Percentiles rank a stretch among this genome's conserved stretches.
phyloP scores from a whole-genome alignment of 2,329 filamentous ascomycete genomes.

The Diplodia scrobiculata region DNA sequence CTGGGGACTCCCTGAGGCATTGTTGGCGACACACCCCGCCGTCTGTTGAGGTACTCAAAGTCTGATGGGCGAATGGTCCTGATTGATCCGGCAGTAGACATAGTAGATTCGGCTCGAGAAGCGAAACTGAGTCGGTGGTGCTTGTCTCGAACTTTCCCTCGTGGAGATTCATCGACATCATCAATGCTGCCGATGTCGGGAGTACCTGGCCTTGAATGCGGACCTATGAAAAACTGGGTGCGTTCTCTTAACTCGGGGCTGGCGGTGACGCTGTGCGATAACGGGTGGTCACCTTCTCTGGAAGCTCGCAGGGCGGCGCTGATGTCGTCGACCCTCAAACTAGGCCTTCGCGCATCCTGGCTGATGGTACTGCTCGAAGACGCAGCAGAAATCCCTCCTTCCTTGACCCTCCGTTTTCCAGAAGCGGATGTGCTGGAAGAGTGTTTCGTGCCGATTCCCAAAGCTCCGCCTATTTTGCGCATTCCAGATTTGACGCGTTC shows the following conservation, averaged over 20 bases:
- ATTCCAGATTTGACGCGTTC: conserved; percentile 81
- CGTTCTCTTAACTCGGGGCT: conserved; percentile 60
- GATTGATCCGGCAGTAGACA: conserved; percentile 48
- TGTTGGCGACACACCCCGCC: conserved; percentile 42
- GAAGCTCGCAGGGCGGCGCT: conserved; percentile 54
- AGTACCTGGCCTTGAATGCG: conserved; percentile 47
- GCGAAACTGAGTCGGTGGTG: conserved; percentile 44
- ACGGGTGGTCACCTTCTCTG: conserved; percentile 65
- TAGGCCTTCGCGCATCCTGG: conserved; percentile 58
- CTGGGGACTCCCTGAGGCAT: conserved; percentile 50
- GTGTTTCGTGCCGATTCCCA: conserved; percentile 51
- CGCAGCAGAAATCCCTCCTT: conserved; percentile 55
- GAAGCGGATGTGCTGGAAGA: conserved; percentile 21
- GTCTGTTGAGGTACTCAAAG: conserved; percentile 32
- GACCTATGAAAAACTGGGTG: conserved; percentile 43
- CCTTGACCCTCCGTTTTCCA: conserved; percentile 59
- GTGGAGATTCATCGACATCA: conserved; percentile 33
- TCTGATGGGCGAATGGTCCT: conserved; percentile 52
- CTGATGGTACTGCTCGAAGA: conserved; percentile 59
- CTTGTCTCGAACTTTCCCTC: conserved; percentile 32
- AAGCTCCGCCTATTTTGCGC: conserved; percentile 60
- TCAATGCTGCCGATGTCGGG: conserved; percentile 40
- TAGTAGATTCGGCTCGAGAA: conserved; percentile 39
- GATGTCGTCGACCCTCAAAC: conserved; percentile 63
- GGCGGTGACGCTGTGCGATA: conserved; percentile 72